These are phyloP conservation scores for Globisporangium canariense DNA, from an alignment of 352 stramenopile species.

Conservation along the genomic window DNA sequence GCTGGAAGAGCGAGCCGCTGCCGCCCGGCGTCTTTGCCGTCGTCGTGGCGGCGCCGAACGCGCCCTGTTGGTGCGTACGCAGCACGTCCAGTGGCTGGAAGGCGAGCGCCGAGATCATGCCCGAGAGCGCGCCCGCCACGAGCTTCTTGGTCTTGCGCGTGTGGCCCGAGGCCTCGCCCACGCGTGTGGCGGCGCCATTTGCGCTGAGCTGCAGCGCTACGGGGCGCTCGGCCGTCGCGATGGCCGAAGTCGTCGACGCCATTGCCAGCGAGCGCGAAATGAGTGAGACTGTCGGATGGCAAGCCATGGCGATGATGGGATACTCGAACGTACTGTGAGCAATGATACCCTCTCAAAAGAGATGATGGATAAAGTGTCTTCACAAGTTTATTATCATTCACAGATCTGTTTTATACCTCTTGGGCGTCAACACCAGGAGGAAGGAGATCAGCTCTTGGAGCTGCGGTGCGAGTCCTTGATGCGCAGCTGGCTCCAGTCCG, in stretches of 20 bases:
- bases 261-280: conserved; percentile 3
- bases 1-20: conserved; percentile 8
- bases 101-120: conserved; percentile 75
- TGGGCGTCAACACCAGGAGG: no score
- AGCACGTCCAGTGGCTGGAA: conserved; percentile 87
- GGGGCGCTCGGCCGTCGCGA: conserved; percentile 1
- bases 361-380: not conserved
- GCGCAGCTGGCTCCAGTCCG: conserved; percentile 61
- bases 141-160: conserved; percentile 72
- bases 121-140: conserved; percentile 59
- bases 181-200: not conserved
- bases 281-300: not conserved
- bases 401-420: not conserved
- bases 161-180: conserved; percentile 12
- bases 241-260: conserved; percentile 7
- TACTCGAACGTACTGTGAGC: not conserved
- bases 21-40: not conserved
- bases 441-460: conserved; percentile 1
- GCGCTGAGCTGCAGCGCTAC: not conserved
- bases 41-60: conserved; percentile 37
- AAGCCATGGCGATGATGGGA: not conserved
- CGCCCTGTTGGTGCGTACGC: conserved; percentile 80
- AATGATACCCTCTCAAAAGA: not conserved
- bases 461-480: conserved; percentile 27
- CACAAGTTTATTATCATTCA: not conserved